Evolutionary conservation across 345 rosid genomes (phyloP).

Genomic region (Lumnitzera littorea): DNA sequence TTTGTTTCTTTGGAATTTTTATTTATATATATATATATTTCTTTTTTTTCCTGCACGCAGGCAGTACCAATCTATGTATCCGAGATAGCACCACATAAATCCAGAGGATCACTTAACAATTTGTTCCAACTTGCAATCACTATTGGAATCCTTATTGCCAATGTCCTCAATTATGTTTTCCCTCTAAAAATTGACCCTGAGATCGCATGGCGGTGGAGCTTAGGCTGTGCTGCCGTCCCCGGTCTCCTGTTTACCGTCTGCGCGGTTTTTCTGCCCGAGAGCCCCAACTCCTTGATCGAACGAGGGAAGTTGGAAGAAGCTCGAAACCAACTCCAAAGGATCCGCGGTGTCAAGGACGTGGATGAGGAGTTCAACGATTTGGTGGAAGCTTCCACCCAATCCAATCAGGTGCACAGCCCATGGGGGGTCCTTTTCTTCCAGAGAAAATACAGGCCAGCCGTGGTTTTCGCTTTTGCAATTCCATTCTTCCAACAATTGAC

Average conservation of each 20-base stretch:
- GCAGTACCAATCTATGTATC: slow-evolving; percentile 32
- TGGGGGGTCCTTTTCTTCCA: slow-evolving; percentile 13
- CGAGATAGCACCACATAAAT: slow-evolving; percentile 25
- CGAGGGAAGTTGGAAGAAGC: slow-evolving; percentile 19
- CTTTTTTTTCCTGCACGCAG: not conserved
- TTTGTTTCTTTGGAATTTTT: not conserved
- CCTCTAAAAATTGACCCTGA: slow-evolving; percentile 10
- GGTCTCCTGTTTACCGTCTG: slow-evolving; percentile 13
- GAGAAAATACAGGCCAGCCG: slow-evolving; percentile 28
- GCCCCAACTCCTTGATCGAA: slow-evolving; percentile 36
- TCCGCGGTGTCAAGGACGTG: slow-evolving; percentile 20
- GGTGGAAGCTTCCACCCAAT: slow-evolving; percentile 15
- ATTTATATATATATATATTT: not conserved
- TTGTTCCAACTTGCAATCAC: slow-evolving; percentile 26
- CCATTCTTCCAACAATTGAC: slow-evolving; percentile 33
- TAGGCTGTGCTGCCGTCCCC: slow-evolving; percentile 28
- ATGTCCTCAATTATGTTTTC: slow-evolving; percentile 18
- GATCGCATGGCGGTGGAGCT: slow-evolving; percentile 23
- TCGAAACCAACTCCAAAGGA: slow-evolving; percentile 8
- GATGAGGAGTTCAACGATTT: slow-evolving; percentile 32
- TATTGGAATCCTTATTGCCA: slow-evolving; percentile 25
- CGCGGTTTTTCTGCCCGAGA: slow-evolving; percentile 16
- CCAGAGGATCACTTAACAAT: slow-evolving; percentile 23
- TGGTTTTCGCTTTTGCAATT: slow-evolving; percentile 21
- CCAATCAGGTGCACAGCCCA: slow-evolving; percentile 19